Base-by-base conservation (phyloP, 75 land plant genomes). In the Pseudotsuga menziesii region DNA sequence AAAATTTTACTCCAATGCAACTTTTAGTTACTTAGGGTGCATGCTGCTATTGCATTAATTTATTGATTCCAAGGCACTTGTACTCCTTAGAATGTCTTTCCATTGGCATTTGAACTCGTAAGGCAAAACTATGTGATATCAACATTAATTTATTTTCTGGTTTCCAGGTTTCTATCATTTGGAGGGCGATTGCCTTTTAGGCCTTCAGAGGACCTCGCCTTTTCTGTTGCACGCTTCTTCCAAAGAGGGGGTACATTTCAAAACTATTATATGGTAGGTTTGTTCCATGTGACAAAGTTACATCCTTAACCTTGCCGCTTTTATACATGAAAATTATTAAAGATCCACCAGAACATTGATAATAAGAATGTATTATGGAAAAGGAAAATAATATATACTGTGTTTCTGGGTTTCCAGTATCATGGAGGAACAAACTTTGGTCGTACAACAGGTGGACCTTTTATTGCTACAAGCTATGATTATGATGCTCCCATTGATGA, bases 401-500 rank as follows among this genome's bases (percentile, higher is more conserved):
- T 25, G 7, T 44, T 72, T 73, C 32, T 56, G 56, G 27, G 58
- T 25, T 39, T 74, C 48, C 76, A 84, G 86, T 84, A 84, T 61
- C 76, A 74, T 85, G 96, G 96, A 54, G 96, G 96, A 73, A 91
- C 93, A 75, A 91, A 91, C 76, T 91, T 91, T 75, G 93, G 89
- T 19, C 86, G 89, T 56, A 87, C 93, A 60, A 80, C 93, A 74
- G 93, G 93, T 55, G 93, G 93, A 54, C 93, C 93, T 56, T 91
- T 88, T 67, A 85, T 91, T 69, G 88, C 93, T 17, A 91, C 93
- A 16, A 89, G 91, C 81, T 91, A 91, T 83, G 93, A 91, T 26
- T 91, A 91, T 84, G 93, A 91, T 87, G 89, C 93, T 36, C 93
- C 93, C 59, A 71, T 94, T 63, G 97, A 94, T 90, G 97, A 94